Conservation (phyloP, 257 asterid species). For the Ilex asprella region DNA sequence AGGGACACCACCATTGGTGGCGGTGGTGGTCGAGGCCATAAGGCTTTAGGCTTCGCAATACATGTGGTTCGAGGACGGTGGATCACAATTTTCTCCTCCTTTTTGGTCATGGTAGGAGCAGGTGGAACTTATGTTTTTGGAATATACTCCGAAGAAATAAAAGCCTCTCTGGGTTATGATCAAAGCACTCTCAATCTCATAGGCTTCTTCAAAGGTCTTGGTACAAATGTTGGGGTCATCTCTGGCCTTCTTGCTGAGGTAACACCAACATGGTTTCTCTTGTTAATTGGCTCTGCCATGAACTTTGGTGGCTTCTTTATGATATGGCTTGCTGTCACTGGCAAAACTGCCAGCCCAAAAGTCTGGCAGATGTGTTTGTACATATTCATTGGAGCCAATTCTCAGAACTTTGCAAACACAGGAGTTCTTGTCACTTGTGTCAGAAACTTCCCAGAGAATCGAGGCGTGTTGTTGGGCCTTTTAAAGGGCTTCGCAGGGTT, state of each 20-base stretch:
- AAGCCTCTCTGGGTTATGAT: slow-evolving; percentile 8
- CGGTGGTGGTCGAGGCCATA: no score
- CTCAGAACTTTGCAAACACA: slow-evolving; percentile 9
- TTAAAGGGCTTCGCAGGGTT: slow-evolving; percentile 8
- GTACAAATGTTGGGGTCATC: slow-evolving; percentile 7
- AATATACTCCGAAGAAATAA: slow-evolving; percentile 9
- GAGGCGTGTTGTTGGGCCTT: slow-evolving; percentile 5
- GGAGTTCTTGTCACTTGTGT: slow-evolving; percentile 9
- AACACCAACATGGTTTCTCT: slow-evolving; percentile 9
- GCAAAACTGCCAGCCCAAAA: slow-evolving; percentile 2
- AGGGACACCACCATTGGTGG: no score
- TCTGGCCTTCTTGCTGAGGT: slow-evolving; percentile 12
- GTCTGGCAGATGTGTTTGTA: slow-evolving; percentile 11
- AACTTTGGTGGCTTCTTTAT: slow-evolving; percentile 9
- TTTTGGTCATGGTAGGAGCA: slow-evolving; percentile 13
- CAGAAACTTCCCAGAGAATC: slow-evolving; percentile 5
- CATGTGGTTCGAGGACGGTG: slow-evolving; percentile 8
- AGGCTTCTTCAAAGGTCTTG: slow-evolving; percentile 10
- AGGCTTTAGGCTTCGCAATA: neutral
- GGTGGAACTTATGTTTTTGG: slow-evolving; percentile 14
- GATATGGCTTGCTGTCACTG: slow-evolving; percentile 10
- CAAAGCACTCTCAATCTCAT: slow-evolving; percentile 12
- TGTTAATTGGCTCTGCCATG: slow-evolving; percentile 9
- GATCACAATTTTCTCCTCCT: slow-evolving; percentile 11
- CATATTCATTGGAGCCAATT: slow-evolving; percentile 9